A percentile compares a stretch with the other conserved stretches of the same genome.
Conservation (phyloP, 345 rosid genomes). For the Eucalyptus regnans region DNA sequence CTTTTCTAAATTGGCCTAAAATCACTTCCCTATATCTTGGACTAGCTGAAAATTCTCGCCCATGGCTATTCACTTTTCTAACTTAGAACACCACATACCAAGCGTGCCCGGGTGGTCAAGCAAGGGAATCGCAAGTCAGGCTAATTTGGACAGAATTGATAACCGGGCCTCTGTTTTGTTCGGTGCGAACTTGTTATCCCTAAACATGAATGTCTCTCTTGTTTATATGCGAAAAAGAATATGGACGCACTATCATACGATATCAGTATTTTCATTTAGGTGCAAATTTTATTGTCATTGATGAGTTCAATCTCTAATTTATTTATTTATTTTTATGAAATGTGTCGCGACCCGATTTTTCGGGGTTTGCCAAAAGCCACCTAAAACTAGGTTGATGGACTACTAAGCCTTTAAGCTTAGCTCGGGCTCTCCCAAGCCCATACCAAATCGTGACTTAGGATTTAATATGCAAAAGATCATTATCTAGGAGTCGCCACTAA, state of each 20-base stretch:
- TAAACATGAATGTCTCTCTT: background rate
- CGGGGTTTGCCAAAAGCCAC: no score
- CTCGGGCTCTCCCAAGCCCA: no score
- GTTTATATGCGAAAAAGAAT: background rate
- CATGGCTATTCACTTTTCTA: background rate
- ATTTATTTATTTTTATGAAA: no score
- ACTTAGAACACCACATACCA: background rate
- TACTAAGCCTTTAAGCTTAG: no score
- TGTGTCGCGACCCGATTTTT: no score
- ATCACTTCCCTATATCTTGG: background rate
- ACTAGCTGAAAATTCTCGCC: background rate
- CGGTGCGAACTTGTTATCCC: background rate
- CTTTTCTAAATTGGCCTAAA: background rate
- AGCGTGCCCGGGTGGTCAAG: background rate
- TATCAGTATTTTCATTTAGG: background rate
- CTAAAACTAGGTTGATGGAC: no score
- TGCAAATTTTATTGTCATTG: background rate
- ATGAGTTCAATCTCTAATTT: background rate
- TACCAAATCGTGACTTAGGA: no score
- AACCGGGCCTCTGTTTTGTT: background rate
- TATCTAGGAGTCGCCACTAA: no score
- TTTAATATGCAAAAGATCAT: no score
- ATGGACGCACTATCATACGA: background rate
- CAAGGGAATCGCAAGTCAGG: background rate
- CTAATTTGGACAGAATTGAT: background rate